A percentile compares a stretch with the other conserved stretches of the same genome.
phyloP scores from a whole-genome alignment of 2,329 filamentous ascomycete species.

The Cladosporium cucumerinum region DNA sequence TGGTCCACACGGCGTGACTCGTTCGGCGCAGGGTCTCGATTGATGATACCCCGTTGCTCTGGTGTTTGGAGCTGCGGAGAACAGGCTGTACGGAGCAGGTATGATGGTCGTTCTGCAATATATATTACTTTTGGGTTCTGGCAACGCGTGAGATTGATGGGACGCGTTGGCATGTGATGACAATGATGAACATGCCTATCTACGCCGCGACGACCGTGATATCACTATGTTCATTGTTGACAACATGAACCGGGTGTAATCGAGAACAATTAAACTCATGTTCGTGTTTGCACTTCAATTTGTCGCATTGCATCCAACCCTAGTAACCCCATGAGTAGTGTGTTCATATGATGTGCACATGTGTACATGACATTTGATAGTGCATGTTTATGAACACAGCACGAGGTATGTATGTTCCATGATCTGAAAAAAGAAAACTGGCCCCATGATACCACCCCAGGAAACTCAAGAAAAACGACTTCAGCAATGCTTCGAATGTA shows the following conservation, averaged over 20 bases:
- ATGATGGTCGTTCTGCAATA: not conserved
- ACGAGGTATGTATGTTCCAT: not conserved
- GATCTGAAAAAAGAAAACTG: not conserved
- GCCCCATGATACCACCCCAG: not conserved
- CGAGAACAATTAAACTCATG: not conserved
- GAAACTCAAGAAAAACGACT: not conserved
- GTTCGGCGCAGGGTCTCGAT: not conserved
- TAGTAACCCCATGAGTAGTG: not conserved
- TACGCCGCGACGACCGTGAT: not conserved
- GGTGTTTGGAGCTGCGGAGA: not conserved
- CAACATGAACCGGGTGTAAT: not conserved
- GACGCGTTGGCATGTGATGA: not conserved
- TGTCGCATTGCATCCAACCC: not conserved
- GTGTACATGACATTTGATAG: not conserved
- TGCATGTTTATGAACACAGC: not conserved
- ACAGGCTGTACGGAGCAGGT: not conserved
- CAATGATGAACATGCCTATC: not conserved
- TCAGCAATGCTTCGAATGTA: no score
- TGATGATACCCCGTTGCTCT: not conserved
- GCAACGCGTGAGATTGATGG: not conserved
- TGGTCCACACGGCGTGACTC: not conserved
- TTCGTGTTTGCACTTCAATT: not conserved
- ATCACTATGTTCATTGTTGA: not conserved
- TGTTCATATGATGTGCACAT: not conserved
- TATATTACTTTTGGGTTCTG: not conserved